Conservation (phyloP, 805 yeast genomes). For the Kazachstania bromeliacearum region DNA sequence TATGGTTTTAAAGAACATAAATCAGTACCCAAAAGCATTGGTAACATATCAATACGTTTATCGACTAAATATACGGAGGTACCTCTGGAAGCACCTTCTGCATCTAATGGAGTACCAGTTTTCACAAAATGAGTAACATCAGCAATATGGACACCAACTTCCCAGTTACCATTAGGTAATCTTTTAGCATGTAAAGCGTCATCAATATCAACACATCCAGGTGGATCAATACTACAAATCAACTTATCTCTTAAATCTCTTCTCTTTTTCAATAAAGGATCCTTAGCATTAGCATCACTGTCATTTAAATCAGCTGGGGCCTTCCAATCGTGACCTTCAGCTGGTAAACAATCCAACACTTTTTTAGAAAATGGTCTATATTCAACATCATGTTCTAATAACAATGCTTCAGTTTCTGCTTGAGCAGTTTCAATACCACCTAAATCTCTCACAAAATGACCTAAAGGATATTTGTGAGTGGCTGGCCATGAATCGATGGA, state of each 20-base stretch:
- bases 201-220: slow-evolving; percentile 96
- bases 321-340: slow-evolving; percentile 88
- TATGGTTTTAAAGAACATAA: slow-evolving; percentile 90
- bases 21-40: slow-evolving; percentile 89
- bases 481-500: slow-evolving; percentile 91
- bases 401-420: slow-evolving; percentile 92
- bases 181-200: slow-evolving; percentile 87
- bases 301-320: slow-evolving; percentile 60
- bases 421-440: slow-evolving; percentile 87
- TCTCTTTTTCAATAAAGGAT: slow-evolving; percentile 46
- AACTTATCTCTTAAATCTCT: slow-evolving; percentile 79
- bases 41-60: slow-evolving; percentile 97
- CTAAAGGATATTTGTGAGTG: slow-evolving; percentile 77
- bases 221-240: slow-evolving; percentile 96
- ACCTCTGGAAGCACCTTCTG: slow-evolving; percentile 94
- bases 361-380: slow-evolving; percentile 90
- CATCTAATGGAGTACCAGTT: slow-evolving; percentile 83
- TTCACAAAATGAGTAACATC: slow-evolving; percentile 97
- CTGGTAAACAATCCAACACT: slow-evolving; percentile 85
- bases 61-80: slow-evolving; percentile 96
- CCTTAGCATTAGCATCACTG: slow-evolving; percentile 44
- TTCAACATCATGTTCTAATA: slow-evolving; percentile 92
- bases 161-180: slow-evolving; percentile 87
- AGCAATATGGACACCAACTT: slow-evolving; percentile 98
- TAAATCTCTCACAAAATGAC: slow-evolving; percentile 82